These are phyloP conservation scores for Populus hybrid DNA, from an alignment of 441 rosid genomes.

Conservation along the genomic window DNA sequence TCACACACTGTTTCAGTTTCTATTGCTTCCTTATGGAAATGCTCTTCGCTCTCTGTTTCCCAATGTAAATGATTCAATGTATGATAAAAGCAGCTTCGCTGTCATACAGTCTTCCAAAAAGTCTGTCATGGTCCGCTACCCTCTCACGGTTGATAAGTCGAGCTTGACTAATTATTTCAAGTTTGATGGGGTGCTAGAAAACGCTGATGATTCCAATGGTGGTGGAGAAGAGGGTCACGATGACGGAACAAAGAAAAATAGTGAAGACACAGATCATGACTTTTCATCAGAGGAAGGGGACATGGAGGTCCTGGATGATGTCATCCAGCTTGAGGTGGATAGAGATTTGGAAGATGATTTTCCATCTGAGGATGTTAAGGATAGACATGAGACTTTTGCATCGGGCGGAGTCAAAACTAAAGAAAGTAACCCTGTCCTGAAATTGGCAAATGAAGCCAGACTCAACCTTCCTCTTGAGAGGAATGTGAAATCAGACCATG, in stretches of 20 bases:
- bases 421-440: conserved; percentile 29
- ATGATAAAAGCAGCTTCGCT: conserved; percentile 20
- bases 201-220: conserved; percentile 20
- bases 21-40: conserved; percentile 64
- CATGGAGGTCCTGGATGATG: conserved; percentile 14
- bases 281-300: conserved; percentile 21
- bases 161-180: conserved; percentile 25
- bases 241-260: conserved; percentile 7
- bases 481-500: conserved; percentile 25
- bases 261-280: conserved; percentile 16
- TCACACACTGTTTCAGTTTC: conserved; percentile 57
- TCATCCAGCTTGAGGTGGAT: conserved; percentile 25
- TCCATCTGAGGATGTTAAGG: conserved; percentile 23
- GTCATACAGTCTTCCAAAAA: conserved; percentile 34
- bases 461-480: conserved; percentile 24
- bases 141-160: conserved; percentile 54
- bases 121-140: conserved; percentile 46
- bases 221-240: conserved; percentile 17
- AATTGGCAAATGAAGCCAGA: conserved; percentile 24
- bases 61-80: conserved; percentile 9
- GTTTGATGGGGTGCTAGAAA: conserved; percentile 26
- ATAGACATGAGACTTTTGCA: conserved; percentile 22
- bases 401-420: conserved; percentile 28
- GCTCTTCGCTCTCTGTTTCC: conserved; percentile 68
- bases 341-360: conserved; percentile 19